Percentiles rank a stretch among this genome's conserved stretches.
phyloP scores from a whole-genome alignment of 1,139 yeast genomes.

The Yamadazyma dendronema region DNA sequence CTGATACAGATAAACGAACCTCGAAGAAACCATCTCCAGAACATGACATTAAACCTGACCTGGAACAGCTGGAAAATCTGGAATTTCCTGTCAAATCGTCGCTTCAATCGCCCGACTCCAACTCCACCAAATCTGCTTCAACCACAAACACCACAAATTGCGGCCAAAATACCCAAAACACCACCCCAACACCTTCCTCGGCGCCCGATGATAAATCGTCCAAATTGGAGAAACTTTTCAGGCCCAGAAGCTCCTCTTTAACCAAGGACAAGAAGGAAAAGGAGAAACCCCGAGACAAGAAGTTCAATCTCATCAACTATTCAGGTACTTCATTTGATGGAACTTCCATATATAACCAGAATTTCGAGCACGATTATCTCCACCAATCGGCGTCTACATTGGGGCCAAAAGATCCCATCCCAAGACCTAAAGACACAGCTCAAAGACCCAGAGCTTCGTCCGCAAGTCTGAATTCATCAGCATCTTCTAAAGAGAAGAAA shows the following conservation, averaged over 20 bases:
- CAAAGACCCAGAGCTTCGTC: constrained; percentile 15
- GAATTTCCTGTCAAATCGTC: too few species aligned
- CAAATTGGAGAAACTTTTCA: constrained; percentile 14
- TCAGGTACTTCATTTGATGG: constrained; percentile 17
- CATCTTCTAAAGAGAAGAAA: constrained; percentile 24
- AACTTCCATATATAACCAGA: constrained; percentile 10
- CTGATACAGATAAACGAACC: too few species aligned
- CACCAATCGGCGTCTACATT: constrained; percentile 3
- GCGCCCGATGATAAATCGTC: not conserved
- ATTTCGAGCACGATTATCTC: constrained; percentile 12
- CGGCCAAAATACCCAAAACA: not conserved
- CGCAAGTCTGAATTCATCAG: constrained; percentile 13
- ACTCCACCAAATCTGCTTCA: not conserved
- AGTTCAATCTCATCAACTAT: constrained; percentile 14
- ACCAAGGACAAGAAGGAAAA: constrained; percentile 6
- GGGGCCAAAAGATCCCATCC: constrained; percentile 9
- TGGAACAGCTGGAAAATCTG: not conserved
- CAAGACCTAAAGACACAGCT: not conserved
- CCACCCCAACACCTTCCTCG: not conserved
- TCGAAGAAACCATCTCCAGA: too few species aligned
- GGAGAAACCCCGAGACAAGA: constrained; percentile 12
- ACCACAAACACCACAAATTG: not conserved
- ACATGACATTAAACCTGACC: too few species aligned
- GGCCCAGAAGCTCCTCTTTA: constrained; percentile 13
- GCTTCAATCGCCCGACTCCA: not conserved